Base-by-base conservation (phyloP, 1,139 yeast species). In the Suhomyces terraborum region DNA sequence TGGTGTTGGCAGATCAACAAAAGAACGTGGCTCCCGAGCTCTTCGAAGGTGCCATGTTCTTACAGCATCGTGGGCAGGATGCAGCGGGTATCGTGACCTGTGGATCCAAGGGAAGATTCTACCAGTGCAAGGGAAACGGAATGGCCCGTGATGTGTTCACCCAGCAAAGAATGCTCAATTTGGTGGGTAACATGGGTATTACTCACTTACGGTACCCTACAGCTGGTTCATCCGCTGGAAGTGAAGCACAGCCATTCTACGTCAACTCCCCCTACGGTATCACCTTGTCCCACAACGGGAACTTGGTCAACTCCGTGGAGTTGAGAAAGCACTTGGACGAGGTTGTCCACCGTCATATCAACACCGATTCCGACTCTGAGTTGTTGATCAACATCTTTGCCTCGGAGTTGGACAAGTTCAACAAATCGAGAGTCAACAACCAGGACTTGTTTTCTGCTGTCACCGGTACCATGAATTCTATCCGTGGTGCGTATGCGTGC, bases 11-110 rank as follows among this genome's bases (percentile, higher is more conserved):
- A 10, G 88, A 89, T 63, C 85, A 82, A 52, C 66, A 73, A 23
- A 77, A 75, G 39, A 75, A 79, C 44, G 97, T 87, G 39, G 94
- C 96, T 16, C 82, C 95, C 8, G 98, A 91, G 60, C 73, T 93
- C 41, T 83, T 88, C 48, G 98, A 93, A 64, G 97, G 96, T 14
- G 87, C 95, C 49, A 82, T 89, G 73, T 93, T 85, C 62, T 73
- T 93, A 49, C 99, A 93, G 62, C 99, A 93, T 62, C 80, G 99
- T 59, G 99, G 99, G 35, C 99, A 93, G 67, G 99, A 93, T 64
- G 99, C 99, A 9, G 97, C 98, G n/a, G 99, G 99, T 49, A 91
- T 93, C 46, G 94, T 88, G 30, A 94, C 98, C 9, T 89, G 97
- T 65, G 98, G 97, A 38, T 73, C 87, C 38, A 82, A 91, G 50